Base-by-base conservation (phyloP, 805 yeast genomes). In the Tanozyma kutaoensis region DNA sequence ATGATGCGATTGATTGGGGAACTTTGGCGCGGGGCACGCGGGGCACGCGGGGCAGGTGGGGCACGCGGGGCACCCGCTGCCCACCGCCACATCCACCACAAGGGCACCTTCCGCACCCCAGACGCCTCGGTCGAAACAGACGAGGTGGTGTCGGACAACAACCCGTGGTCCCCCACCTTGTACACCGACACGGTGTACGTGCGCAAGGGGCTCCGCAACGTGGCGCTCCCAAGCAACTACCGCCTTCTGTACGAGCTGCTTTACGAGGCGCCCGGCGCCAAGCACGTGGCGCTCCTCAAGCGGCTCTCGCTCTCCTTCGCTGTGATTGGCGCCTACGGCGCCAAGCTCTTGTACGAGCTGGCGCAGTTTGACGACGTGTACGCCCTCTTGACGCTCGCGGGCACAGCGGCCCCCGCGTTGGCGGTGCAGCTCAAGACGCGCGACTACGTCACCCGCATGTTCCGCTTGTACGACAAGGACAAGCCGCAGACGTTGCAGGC, bases 391-490 rank as follows among this genome's bases (percentile, higher is more conserved):
- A 40, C 65, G 4, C 37, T 72, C 4, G 42, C 69, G 0, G 43
- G 69, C 2, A 33, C 71, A 11, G 76, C 81, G 4, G 48, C 67
- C 3, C 91, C 93, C 0, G 46, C 72, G 2, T 52, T 69, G 2
- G 42, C 45, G 4, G 58, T 54, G 8, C 64, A 60, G 36, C 72
- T 61, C 41, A 59, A 70, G 27, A 68, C 81, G 3, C 55, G 60
- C 19, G 73, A 80, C 28, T 77, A 76, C 37, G 93, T 82, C 17
- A 58, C 80, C 3, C 56, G 82, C 34, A 69, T 82, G 11, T 79
- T 69, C 52, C 52, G 93, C 24, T 55, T 81, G 14, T 81, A 80
- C 44, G 72, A 73, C 39, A 62, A 66, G 22, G 62, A 66, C 4
- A 56, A 66, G 41, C 70, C 75, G 1, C 86, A 80, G 43, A 73